A percentile compares a stretch with the other conserved stretches of the same genome.
phyloP scores from a whole-genome alignment of 331 rosid species.

The Malus hybrid region DNA sequence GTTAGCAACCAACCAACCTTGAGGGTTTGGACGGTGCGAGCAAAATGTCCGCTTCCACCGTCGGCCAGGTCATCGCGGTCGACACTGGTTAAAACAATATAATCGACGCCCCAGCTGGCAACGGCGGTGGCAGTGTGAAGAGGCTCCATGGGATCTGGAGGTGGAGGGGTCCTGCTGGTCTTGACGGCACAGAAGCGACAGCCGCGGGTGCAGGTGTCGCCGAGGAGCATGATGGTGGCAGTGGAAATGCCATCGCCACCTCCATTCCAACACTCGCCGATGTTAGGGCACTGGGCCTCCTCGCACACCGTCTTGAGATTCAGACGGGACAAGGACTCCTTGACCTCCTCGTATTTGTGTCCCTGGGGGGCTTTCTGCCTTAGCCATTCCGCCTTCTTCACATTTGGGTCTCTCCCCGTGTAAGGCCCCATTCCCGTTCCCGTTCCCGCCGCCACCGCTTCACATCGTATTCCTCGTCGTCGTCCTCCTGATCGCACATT shows the following conservation, averaged over 20 bases:
- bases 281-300: slow-evolving; percentile 94
- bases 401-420: slow-evolving; percentile 77
- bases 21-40: slow-evolving; percentile 79
- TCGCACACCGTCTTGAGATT: slow-evolving; percentile 88
- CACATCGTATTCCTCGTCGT: neutral
- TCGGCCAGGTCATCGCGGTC: slow-evolving; percentile 96
- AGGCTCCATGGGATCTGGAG: slow-evolving; percentile 95
- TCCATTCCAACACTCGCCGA: slow-evolving; percentile 98
- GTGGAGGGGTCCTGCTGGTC: slow-evolving; percentile 81
- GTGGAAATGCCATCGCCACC: slow-evolving; percentile 92
- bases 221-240: slow-evolving; percentile 94
- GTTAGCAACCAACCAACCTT: slow-evolving; percentile 40
- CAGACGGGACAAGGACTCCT: slow-evolving; percentile 56
- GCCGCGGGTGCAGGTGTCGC: slow-evolving; percentile 96
- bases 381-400: slow-evolving; percentile 79
- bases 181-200: slow-evolving; percentile 95
- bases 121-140: slow-evolving; percentile 72
- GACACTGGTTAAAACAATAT: slow-evolving; percentile 88
- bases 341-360: slow-evolving; percentile 45
- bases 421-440: slow-evolving; percentile 33
- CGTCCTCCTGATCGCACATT: neutral
- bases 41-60: slow-evolving; percentile 97
- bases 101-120: slow-evolving; percentile 95
- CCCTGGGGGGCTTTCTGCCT: slow-evolving; percentile 89
- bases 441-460: neutral